Evolutionary conservation across 2,329 filamentous ascomycete genomes (phyloP).

Genomic region (Endothia cerciana): DNA sequence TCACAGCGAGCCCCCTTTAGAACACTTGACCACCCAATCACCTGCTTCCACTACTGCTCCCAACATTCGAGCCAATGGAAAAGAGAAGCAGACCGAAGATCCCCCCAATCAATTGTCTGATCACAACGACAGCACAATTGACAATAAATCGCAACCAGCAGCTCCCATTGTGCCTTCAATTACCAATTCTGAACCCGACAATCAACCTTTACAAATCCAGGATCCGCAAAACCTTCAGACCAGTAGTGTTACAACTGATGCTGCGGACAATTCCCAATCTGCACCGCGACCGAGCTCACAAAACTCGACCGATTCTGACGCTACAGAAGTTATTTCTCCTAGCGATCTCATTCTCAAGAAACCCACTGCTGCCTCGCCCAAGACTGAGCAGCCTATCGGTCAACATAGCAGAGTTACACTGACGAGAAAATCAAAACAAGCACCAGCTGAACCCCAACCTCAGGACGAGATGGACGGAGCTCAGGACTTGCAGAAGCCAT

Average conservation of each 20-base stretch:
- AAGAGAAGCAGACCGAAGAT: background rate
- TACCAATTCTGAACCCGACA: background rate
- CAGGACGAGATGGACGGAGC: background rate
- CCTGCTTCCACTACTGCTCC: background rate
- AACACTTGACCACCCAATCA: background rate
- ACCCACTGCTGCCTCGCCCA: background rate
- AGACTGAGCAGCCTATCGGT: background rate
- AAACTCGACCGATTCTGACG: slow-evolving; percentile 12
- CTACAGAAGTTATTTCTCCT: slow-evolving; percentile 8
- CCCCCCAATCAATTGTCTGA: background rate
- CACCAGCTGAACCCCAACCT: background rate
- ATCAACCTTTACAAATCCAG: background rate
- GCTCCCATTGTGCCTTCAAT: background rate
- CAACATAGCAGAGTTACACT: slow-evolving; percentile 1
- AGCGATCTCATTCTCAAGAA: background rate
- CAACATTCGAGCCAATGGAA: background rate
- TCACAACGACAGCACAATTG: background rate
- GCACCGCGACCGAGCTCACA: slow-evolving; percentile 7
- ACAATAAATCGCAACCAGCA: background rate
- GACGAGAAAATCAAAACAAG: slow-evolving; percentile 2
- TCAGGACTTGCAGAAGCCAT: slow-evolving; percentile 17
- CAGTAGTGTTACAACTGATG: background rate
- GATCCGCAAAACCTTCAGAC: background rate
- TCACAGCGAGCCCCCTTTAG: background rate
- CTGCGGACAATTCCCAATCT: background rate